Percentiles rank a stretch among this genome's conserved stretches.
Evolutionary conservation across 2,329 filamentous ascomycete species (phyloP).

Genomic region (Xenosphaeropsis pyriputrescens): DNA sequence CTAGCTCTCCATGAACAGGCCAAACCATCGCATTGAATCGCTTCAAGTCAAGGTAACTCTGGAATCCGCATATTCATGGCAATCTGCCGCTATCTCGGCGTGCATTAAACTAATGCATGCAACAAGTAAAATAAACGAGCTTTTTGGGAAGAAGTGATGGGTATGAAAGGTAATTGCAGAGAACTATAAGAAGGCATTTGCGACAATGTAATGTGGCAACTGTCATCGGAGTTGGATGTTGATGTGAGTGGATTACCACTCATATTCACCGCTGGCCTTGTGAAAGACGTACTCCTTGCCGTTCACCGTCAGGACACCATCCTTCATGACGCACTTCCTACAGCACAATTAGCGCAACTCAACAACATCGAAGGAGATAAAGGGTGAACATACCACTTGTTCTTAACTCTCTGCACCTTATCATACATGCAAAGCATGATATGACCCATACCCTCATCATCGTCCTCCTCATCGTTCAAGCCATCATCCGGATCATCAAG

Average conservation of each 20-base stretch:
- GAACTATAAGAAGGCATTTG: too few species aligned
- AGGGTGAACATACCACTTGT: conserved; percentile 63
- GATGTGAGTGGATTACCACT: conserved; percentile 56
- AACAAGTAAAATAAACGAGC: too few species aligned
- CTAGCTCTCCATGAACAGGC: too few species aligned
- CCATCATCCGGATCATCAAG: conserved; percentile 90
- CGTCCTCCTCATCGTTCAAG: conserved; percentile 69
- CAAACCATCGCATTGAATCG: too few species aligned
- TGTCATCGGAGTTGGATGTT: too few species aligned
- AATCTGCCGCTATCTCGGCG: too few species aligned
- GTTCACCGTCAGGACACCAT: conserved; percentile 85
- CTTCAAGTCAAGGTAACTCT: too few species aligned
- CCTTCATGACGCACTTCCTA: conserved; percentile 95
- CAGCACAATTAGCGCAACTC: conserved; percentile 12
- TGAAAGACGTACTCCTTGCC: conserved; percentile 96
- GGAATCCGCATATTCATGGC: too few species aligned
- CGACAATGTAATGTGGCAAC: too few species aligned
- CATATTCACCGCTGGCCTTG: conserved; percentile 93
- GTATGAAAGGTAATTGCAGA: too few species aligned
- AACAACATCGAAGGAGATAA: background rate
- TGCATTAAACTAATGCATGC: too few species aligned
- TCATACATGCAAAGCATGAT: conserved; percentile 99
- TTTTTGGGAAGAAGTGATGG: too few species aligned
- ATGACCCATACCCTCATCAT: conserved; percentile 69
- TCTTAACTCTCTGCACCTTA: conserved; percentile 98